Base-by-base conservation (phyloP, 2,329 filamentous ascomycete species). In the Aspergillus tanneri region DNA sequence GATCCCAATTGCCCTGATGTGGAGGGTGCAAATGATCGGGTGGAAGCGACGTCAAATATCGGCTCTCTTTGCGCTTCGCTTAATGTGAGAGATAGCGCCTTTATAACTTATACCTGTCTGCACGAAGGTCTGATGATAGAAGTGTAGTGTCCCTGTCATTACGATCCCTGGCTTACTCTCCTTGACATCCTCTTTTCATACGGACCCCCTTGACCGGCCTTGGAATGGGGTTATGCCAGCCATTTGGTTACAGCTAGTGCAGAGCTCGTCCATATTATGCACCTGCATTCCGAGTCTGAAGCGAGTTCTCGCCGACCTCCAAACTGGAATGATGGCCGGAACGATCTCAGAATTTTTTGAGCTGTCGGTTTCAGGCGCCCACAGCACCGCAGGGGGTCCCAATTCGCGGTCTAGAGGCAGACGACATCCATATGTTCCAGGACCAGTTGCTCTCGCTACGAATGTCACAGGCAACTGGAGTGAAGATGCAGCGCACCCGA, bases 251-350 rank as follows among this genome's bases (percentile, higher is more conserved):
- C 43, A 46, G 23, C 9, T 46, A 8, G 3, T 32, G 4, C 43
- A 38, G 12, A 16, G 35, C 2, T 9, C 34, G 1, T 46, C 43
- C 3, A 46, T 46, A 5, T 11, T 46, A 1, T 46, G 34, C 24
- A 24, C 34, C 11, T 46, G 43, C 24, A 39, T 46, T n/a, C 43
- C 34, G 1, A 37, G 24, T 8, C 22, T 46, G n/a, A 46, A 38
- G 12, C 43, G 35, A 5, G 43, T 21, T 1, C 24, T 46, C 9
- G 43, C 43, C 3, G 43, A 46, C 12, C 43, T 46, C 12, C 43
- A 46, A 46, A 46, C 34, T 6, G 43, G 43, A 22, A 46, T 46
- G 43, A 46, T 46, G 43, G 32, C 43, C 7, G 43, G 43, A n/a
- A 18, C 35, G 4, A 27, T 46, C 7, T 28, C 35, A 2, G 34